Base-by-base conservation (phyloP, 2,329 filamentous ascomycete species). In the Paecilomyces sp. region DNA sequence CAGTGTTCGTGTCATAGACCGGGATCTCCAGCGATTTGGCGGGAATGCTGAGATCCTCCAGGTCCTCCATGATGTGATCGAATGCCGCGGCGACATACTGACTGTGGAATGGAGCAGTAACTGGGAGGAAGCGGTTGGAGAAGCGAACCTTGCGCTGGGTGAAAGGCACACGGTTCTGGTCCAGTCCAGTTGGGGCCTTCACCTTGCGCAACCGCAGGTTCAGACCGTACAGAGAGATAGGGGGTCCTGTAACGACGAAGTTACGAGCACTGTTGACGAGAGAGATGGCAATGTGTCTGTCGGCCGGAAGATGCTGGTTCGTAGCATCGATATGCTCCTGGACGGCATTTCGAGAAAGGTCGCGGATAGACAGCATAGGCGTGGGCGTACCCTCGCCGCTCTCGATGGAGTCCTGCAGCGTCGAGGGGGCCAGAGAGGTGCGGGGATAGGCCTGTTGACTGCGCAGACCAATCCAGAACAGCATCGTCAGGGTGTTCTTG, bases 81-180 rank as follows among this genome's bases (percentile, higher is more conserved):
- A 90, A 91, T 1, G 94, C 93, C 65, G 92, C 87, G 25, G 83
- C 81, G 15, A 99, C 86, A 73, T 97, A 97, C 62, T 91, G 88
- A 83, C 94, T 99, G 82, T 99, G 94, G 83, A 99, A 99, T 3
- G 94, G 95, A 9, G 94, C 92, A 0, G 93, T 97, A 75, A 99
- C 99, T 54, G 94, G 95, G 62, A 99, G 80, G 82, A 99, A 99
- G 62, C 94, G 89, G 80, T 97, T 97, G 63, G 91, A 91, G 67
- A 99, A 99, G 70, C 94, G 91, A 59, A 97, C 84, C 79, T 99
- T 99, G 68, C 94, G 90, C 78, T 99, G 88, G 0, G 93, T 97
- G 80, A 91, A 92, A 6, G 95, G 95, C 58, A 97, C 88, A 61
- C 92, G 86, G 66, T 90, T 96, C 78, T 99, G 95, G 71, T 99